Evolutionary conservation across 2,329 filamentous ascomycete species (phyloP), one percentile per base, ranked within the genome.

Genomic region (Nannizziopsis arthrosporioides): DNA sequence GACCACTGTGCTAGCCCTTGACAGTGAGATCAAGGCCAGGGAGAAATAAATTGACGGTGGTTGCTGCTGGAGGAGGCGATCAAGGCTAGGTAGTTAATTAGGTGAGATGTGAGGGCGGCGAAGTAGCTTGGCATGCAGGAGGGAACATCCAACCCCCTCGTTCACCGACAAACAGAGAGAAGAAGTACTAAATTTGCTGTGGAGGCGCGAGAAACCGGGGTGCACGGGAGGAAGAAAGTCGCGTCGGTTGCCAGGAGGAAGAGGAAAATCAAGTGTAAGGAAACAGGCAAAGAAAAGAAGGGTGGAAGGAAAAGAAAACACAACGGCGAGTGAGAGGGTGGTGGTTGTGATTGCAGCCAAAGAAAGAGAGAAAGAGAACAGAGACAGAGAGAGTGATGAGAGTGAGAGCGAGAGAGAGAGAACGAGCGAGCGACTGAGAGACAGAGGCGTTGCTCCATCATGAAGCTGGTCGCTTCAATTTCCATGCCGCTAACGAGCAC

Each of bases 31-130:
- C 22, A 27, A 27, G 22, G 22, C 22, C 22, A 27, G 22, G 22
- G 7, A 10, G 12, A 4, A 15, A 36, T 12, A 36, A 15, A 36
- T 10, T 36, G 22, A 27, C 4, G 3, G 7, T 27, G 22, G 7
- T 27, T 27, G 22, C 22, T 27, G 22, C 22, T 27, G 7, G 22
- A 27, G 7, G 22, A 7, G 22, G 7, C 4, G 7, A 7, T 22
- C 22, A 34, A 19, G 36, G 36, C 44, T 37, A 46, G 43, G 35
- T 19, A 38, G 43, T 12, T 12, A 15, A 6, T 40, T 35, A 27
- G 34, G 17, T 30, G 41, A 42, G 58, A 62, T 57, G 56, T 58
- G 59, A 57, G 61, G 56, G 58, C 59, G 60, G 61, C 59, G 60
- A 56, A 63, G 60, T 57, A 60, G 52, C 55, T 56, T 59, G 56